Base-by-base conservation (phyloP, 2,329 filamentous ascomycete genomes). In the Cercospora berteroae region DNA sequence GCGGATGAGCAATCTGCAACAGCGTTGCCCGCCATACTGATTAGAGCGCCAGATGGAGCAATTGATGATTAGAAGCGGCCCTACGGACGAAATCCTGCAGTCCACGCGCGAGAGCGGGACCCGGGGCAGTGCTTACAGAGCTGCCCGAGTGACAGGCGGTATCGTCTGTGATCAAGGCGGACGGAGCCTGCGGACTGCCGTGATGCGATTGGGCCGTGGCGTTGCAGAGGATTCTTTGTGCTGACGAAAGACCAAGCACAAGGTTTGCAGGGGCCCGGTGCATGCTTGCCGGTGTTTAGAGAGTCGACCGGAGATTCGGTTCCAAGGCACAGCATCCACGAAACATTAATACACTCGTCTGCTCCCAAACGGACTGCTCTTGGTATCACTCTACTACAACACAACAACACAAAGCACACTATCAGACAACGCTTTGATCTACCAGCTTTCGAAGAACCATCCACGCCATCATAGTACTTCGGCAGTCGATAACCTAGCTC, bases 401-500 rank as follows among this genome's bases (percentile, higher is more conserved):
- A 42, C 57, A 18, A 61, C 42, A 27, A 50, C 62, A 64, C 27
- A 36, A 18, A 58, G 57, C 48, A 62, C 44, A 58, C 61, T 58
- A 62, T 29, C 60, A 25, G 50, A 65, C 33, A 27, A 64, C 50
- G n/a, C 29, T 31, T 36, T 16, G 64, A 27, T 31, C 16, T 12
- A 33, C 44, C 23, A 31, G 25, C 65, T 23, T 48, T 25, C 42
- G 13, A 25, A 55, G 23, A 55, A 55, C 39, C 55, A 31, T 13
- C 60, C 58, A 33, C 58, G 44, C 27, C 60, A 50, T 31, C 60
- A 64, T 23, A 60, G 29, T 63, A 63, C 69, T 68, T 66, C 67
- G 69, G 67, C 66, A 18, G 60, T 62, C 63, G 62, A 29, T 44
- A 69, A 63, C 69, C 67, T 69, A 68, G 67, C 64, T 58, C 65